A percentile compares a stretch with the other conserved stretches of the same genome.
Conservation (phyloP, 495 filamentous ascomycete species). For the Parachaetomium inaequale region DNA sequence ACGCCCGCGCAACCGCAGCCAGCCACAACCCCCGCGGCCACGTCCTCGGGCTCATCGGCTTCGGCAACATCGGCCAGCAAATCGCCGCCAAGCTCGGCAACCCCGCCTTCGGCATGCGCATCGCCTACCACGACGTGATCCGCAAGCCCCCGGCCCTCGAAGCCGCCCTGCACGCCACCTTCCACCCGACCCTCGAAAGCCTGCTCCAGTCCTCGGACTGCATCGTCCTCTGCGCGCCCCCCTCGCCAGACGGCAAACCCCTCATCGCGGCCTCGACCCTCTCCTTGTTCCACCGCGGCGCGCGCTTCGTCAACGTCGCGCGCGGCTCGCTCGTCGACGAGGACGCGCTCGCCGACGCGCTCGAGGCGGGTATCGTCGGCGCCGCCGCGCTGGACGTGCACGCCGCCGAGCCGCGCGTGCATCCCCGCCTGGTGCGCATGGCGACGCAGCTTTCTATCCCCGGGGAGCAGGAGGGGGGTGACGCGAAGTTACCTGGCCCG, state of each 20-base stretch:
- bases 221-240: conserved; percentile 64
- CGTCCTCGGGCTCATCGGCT: conserved; percentile 59
- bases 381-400: conserved; percentile 68
- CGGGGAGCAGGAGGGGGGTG: background rate
- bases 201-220: conserved; percentile 60
- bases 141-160: conserved; percentile 51
- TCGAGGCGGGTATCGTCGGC: conserved; percentile 52
- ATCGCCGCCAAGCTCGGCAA: conserved; percentile 59
- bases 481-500: conserved; percentile 18
- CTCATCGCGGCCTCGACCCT: conserved; percentile 54
- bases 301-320: conserved; percentile 69
- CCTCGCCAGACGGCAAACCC: conserved; percentile 50
- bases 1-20: conserved; percentile 51
- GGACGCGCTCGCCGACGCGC: conserved; percentile 59
- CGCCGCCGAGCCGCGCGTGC: conserved; percentile 53
- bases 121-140: conserved; percentile 63
- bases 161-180: conserved; percentile 46
- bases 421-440: conserved; percentile 48
- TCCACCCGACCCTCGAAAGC: conserved; percentile 47
- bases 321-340: conserved; percentile 68
- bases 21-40: conserved; percentile 57
- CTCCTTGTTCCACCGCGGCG: conserved; percentile 51
- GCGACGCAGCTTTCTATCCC: conserved; percentile 13
- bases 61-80: conserved; percentile 65
- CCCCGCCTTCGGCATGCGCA: conserved; percentile 61